Evolutionary conservation across 345 rosid genomes (phyloP).

Genomic region (Salix purpurea): DNA sequence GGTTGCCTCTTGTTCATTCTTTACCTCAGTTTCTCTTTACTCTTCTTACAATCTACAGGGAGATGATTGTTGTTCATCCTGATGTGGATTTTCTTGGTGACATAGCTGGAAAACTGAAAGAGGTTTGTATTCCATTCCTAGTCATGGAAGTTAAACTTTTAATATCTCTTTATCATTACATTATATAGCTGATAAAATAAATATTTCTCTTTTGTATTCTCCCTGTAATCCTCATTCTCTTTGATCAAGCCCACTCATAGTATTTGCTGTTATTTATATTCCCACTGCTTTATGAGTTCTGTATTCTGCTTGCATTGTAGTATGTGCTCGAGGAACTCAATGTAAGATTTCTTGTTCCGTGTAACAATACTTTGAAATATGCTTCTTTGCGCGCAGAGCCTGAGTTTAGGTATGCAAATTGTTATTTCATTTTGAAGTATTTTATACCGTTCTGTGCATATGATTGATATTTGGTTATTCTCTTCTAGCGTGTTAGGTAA

Average conservation of each 20-base stretch:
- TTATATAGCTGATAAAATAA: background rate
- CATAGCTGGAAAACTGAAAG: slow-evolving; percentile 82
- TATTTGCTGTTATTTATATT: background rate
- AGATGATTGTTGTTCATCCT: slow-evolving; percentile 88
- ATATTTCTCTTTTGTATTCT: background rate
- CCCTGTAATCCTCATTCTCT: background rate
- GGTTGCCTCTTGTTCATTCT: background rate
- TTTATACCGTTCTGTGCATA: slow-evolving; percentile 5
- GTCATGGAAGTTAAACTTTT: background rate
- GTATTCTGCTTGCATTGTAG: slow-evolving; percentile 39
- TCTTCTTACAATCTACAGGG: slow-evolving; percentile 42
- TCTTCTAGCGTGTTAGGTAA: slow-evolving; percentile 68
- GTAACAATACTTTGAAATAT: slow-evolving; percentile 77
- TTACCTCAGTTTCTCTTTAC: background rate
- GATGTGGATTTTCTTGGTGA: slow-evolving; percentile 85
- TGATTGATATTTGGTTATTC: slow-evolving; percentile 20
- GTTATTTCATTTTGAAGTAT: slow-evolving; percentile 1
- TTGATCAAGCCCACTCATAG: background rate
- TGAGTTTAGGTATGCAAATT: slow-evolving; percentile 71
- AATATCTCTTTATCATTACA: background rate
- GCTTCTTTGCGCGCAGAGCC: slow-evolving; percentile 92
- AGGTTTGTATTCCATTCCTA: slow-evolving; percentile 44
- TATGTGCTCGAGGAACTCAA: slow-evolving; percentile 93
- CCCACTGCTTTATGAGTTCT: background rate
- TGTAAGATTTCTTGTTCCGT: slow-evolving; percentile 68